A percentile compares a stretch with the other conserved stretches of the same genome.
These are phyloP conservation scores for Scedosporium dehoogii DNA, from an alignment of 2,329 filamentous ascomycete species.

Conservation along the genomic window DNA sequence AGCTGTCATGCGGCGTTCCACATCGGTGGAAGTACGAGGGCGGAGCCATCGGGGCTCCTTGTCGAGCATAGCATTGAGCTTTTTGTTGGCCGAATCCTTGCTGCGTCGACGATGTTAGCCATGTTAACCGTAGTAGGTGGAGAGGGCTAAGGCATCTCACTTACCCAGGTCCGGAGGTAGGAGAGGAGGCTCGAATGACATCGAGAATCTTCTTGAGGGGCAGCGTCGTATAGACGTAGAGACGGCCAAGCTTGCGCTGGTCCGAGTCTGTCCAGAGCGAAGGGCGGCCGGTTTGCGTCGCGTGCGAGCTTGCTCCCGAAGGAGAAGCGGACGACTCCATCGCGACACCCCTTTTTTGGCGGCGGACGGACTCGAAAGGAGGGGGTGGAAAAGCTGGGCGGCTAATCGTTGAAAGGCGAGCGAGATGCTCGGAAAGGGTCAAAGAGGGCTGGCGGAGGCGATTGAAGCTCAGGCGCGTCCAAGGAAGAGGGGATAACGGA, in stretches of 20 bases:
- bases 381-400: background rate
- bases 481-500: background rate
- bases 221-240: constrained; percentile 48
- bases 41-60: constrained; percentile 50
- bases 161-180: constrained; percentile 37
- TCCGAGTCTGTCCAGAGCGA: constrained; percentile 44
- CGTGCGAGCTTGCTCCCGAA: constrained; percentile 18
- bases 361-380: no score
- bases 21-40: constrained; percentile 39
- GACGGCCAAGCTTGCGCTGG: constrained; percentile 41
- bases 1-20: constrained; percentile 38
- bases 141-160: constrained; percentile 10
- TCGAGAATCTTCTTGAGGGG: constrained; percentile 39
- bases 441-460: background rate
- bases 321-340: constrained; percentile 13
- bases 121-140: background rate
- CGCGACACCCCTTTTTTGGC: background rate
- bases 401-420: background rate
- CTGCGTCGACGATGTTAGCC: constrained; percentile 20
- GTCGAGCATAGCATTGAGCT: constrained; percentile 44
- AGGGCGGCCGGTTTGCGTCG: constrained; percentile 35
- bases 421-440: background rate
- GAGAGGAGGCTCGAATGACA: constrained; percentile 31
- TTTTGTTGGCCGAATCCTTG: constrained; percentile 49
- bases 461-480: background rate